Evolutionary conservation across 2,329 filamentous ascomycete genomes (phyloP).

Genomic region (Westerdykella aurantiaca): DNA sequence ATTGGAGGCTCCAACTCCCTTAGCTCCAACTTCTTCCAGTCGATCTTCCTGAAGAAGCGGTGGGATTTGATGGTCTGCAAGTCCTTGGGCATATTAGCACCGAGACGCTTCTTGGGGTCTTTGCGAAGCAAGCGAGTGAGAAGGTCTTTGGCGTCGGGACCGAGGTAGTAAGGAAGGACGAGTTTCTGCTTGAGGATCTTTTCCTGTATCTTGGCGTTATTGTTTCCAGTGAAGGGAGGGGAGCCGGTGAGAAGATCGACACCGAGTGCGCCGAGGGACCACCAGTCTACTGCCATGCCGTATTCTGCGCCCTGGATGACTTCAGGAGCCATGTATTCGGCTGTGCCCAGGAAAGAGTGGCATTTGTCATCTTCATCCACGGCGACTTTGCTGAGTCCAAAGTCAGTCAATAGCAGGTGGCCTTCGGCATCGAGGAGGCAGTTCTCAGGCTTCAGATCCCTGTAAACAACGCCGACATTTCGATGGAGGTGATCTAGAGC

Average conservation of each 20-base stretch:
- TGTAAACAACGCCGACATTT: conserved; percentile 89
- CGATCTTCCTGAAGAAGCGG: conserved; percentile 93
- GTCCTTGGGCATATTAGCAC: conserved; percentile 83
- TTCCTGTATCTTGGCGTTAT: conserved; percentile 90
- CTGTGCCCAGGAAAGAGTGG: conserved; percentile 87
- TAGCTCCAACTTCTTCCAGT: conserved; percentile 82
- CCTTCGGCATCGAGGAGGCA: conserved; percentile 88
- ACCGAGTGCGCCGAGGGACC: conserved; percentile 89
- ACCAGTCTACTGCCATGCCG: conserved; percentile 95
- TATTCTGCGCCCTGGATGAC: conserved; percentile 84
- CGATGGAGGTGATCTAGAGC: conserved; percentile 90
- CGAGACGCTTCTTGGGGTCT: conserved; percentile 84
- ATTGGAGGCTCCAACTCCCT: conserved; percentile 86
- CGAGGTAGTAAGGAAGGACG: conserved; percentile 80
- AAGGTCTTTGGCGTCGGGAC: conserved; percentile 87
- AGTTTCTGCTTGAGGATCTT: conserved; percentile 95
- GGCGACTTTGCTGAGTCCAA: conserved; percentile 91
- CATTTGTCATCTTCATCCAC: conserved; percentile 66
- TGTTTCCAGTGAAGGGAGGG: conserved; percentile 84
- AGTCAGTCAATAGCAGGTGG: conserved; percentile 91
- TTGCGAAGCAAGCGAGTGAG: conserved; percentile 86
- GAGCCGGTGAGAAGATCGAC: conserved; percentile 89
- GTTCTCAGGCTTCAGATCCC: conserved; percentile 96
- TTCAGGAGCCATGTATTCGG: conserved; percentile 99
- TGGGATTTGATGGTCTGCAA: conserved; percentile 81